Conservation (phyloP, 352 stramenopile genomes). For the Phytophthora boehmeriae region DNA sequence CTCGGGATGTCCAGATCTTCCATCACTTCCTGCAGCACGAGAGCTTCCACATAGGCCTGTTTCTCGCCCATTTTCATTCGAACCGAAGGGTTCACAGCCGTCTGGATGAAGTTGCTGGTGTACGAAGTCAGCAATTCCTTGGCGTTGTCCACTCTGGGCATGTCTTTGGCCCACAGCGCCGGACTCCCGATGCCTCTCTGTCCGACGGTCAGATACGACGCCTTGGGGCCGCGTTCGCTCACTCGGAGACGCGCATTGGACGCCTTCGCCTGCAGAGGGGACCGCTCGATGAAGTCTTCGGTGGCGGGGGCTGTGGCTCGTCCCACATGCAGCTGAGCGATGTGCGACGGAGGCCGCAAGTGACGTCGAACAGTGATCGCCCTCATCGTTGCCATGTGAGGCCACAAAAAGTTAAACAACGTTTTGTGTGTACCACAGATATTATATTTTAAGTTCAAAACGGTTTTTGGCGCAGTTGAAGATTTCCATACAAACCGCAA, state of each 20-base stretch:
- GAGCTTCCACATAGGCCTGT: slow-evolving; percentile 71
- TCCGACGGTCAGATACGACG: slow-evolving; percentile 26
- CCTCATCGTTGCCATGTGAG: not conserved
- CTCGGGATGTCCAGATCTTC: slow-evolving; percentile 65
- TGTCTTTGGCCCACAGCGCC: slow-evolving; percentile 70
- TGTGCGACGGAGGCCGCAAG: slow-evolving; percentile 6
- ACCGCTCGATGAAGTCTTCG: slow-evolving; percentile 46
- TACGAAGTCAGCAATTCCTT: slow-evolving; percentile 46
- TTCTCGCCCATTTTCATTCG: slow-evolving; percentile 38
- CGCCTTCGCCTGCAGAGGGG: slow-evolving; percentile 8
- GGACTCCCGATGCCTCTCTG: slow-evolving; percentile 62
- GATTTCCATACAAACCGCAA: not conserved
- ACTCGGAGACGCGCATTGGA: slow-evolving; percentile 40
- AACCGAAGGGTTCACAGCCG: slow-evolving; percentile 55
- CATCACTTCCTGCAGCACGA: slow-evolving; percentile 69
- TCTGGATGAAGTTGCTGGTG: slow-evolving; percentile 71
- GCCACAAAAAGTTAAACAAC: slow-evolving; percentile 5
- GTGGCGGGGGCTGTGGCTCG: slow-evolving; percentile 52
- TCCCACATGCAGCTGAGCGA: slow-evolving; percentile 50
- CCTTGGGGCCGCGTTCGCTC: slow-evolving; percentile 25
- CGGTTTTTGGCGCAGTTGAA: not conserved
- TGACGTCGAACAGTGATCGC: not conserved
- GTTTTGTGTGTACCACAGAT: not conserved
- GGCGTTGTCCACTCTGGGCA: slow-evolving; percentile 65
- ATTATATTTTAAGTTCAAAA: not conserved